Base-by-base conservation (phyloP, 2,329 filamentous ascomycete genomes). In the Tympanopsis confertula region DNA sequence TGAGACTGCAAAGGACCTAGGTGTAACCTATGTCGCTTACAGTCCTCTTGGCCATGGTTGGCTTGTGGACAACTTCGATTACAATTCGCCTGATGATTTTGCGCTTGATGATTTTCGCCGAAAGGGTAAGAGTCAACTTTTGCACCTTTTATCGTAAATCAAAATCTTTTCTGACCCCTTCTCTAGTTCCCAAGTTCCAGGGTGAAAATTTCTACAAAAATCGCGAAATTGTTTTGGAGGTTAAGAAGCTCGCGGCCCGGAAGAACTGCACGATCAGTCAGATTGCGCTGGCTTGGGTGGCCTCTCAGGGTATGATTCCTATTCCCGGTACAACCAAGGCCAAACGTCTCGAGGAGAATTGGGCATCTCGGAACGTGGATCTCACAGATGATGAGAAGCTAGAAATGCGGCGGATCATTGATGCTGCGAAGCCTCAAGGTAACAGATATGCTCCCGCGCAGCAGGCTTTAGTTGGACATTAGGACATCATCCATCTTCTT, bases 31-130 rank as follows among this genome's bases (percentile, higher is more conserved):
- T 32, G 59, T 67, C 1, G 64, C 65, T 1, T 68, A 63, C 37
- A 65, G 63, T 18, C 65, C 65, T 0, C 47, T 68, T 0, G 64
- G 64, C 1, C 61, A 67, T 24, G 65, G 65, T 13, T 65, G 62
- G 60, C 56, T 68, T 1, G 62, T 65, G 0, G 62, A 66, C 37
- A 46, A 62, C 42, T 66, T 65, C 36, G 39, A 49, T 3, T 63
- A 52, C 45, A 55, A 63, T 37, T 50, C 52, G 0, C 63, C 63
- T 0, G 64, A 66, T 5, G 66, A 71, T 41, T 68, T 72, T 45
- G 48, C 55, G 0, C 47, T 52, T 0, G 44, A 54, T 40, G 63
- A 66, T 41, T 65, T 63, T 46, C 56, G 62, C 13, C 54, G 62
- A 4, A 51, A 24, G 1, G 42, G 58, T 61, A 38, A 43, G 55